Base-by-base conservation (phyloP, 2,329 filamentous ascomycete genomes). In the Ambrosiella beaveri region DNA sequence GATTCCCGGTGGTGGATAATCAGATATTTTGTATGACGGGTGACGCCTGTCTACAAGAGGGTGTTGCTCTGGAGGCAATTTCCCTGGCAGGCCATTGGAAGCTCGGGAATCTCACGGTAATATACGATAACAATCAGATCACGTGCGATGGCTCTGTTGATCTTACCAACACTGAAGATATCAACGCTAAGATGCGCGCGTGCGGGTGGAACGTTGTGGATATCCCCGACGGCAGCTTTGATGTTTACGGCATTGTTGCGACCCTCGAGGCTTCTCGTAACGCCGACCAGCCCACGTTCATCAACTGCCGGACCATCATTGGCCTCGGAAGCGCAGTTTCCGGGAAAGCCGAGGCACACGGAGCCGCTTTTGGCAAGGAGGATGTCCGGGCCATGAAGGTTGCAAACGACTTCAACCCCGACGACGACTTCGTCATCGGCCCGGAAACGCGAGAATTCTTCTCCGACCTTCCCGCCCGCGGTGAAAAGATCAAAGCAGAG, bases 41-140 rank as follows among this genome's bases (percentile, higher is more conserved):
- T 39, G 77, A 81, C 61, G 78, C 75, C 5, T 81, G 78, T 63
- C 67, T 81, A 15, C 75, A 79, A 62, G 79, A 81, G 65, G 79
- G 78, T 36, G 77, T 81, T 0, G 74, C 70, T 0, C 68, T 80
- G 1, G 79, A 82, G 64, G 74, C 79, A 0, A 74, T 82, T 53
- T 73, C 73, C 3, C 71, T 80, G 5, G 78, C 78, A 5, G 78
- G 78, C 0, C 76, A 80, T 64, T 71, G 73, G 65, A 72, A 70
- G 62, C 68, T 82, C 8, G 74, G 76, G 66, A 81, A 81, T 64
- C 67, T 82, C 1, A 74, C 73, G 2, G 66, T 81, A 35, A 75
- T 80, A 52, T 81, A 81, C 62, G 79, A 81, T 62, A 81, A 82
- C 66, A 81, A 81, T 65, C 74, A 78, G 63, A 69, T 81, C 53